phyloP scores from a whole-genome alignment of 2,329 filamentous ascomycete species.

The Arthrobotrys musiformis region DNA sequence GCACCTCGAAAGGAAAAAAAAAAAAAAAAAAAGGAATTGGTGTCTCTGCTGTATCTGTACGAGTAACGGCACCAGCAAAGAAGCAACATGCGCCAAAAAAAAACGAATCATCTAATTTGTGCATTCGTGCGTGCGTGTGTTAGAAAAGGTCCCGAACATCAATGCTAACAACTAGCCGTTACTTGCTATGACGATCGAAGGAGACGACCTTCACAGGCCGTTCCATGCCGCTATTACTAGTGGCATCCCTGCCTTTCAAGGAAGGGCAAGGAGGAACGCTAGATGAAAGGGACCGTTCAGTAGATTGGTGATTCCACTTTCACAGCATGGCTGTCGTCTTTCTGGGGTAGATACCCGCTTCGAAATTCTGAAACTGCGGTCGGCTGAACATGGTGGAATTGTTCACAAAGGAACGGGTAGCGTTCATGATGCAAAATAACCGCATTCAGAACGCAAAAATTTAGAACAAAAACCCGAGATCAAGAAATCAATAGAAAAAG shows the following conservation, averaged over 20 bases:
- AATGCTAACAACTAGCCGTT: constrained; percentile 52
- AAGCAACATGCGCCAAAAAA: constrained; percentile 32
- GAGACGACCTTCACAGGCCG: constrained; percentile 44
- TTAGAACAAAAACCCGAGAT: not conserved
- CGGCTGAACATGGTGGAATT: constrained; percentile 23
- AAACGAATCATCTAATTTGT: constrained; percentile 12
- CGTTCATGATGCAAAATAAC: constrained; percentile 43
- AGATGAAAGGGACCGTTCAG: constrained; percentile 33
- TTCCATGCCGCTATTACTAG: constrained; percentile 47
- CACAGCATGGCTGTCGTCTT: constrained; percentile 10
- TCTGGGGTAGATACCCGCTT: constrained; percentile 35
- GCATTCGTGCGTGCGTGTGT: constrained; percentile 9
- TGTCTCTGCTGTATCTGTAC: constrained; percentile 20
- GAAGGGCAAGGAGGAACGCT: constrained; percentile 34
- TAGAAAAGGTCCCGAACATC: constrained; percentile 33
- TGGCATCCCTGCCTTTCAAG: constrained; percentile 35
- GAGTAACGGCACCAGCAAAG: constrained; percentile 26
- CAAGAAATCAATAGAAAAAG: constrained; percentile 1
- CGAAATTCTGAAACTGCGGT: constrained; percentile 46
- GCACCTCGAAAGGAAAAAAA: not conserved
- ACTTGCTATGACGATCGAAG: constrained; percentile 47
- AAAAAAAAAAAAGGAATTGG: not conserved
- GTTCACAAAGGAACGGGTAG: not conserved
- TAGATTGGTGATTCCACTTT: constrained; percentile 17
- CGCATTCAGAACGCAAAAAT: constrained; percentile 32